Conservation (phyloP, 768 basidiomycete genomes). For the Tremella yokohamensis region DNA sequence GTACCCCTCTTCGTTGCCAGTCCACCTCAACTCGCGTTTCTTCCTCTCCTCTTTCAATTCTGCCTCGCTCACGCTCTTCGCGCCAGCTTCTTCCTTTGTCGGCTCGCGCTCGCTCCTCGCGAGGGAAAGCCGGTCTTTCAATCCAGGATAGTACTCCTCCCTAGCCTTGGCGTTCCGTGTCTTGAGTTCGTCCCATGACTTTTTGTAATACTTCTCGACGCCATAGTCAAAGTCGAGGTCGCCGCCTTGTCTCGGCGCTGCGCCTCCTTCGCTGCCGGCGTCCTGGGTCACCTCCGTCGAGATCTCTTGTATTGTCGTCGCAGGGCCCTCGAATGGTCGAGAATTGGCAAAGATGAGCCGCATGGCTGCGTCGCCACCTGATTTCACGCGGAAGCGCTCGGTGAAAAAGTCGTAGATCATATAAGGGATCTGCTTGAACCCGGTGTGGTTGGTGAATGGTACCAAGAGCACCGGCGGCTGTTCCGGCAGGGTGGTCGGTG, state of each 20-base stretch:
- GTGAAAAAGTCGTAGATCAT: constrained; percentile 95
- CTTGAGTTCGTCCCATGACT: constrained; percentile 39
- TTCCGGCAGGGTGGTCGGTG: constrained; percentile 62
- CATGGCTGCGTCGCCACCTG: constrained; percentile 79
- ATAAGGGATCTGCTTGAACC: constrained; percentile 72
- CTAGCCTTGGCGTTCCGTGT: constrained; percentile 65
- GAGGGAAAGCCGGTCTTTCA: constrained; percentile 63
- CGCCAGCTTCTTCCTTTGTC: constrained; percentile 70
- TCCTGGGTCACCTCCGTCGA: neutral
- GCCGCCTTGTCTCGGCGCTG: constrained; percentile 17
- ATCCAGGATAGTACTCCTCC: constrained; percentile 68
- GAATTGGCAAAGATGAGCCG: constrained; percentile 63
- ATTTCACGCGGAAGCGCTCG: constrained; percentile 70
- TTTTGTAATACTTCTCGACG: constrained; percentile 66
- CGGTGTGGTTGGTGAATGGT: constrained; percentile 59
- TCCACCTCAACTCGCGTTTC: constrained; percentile 85
- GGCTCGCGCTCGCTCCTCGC: constrained; percentile 76
- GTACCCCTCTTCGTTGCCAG: constrained; percentile 74
- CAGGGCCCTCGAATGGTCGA: constrained; percentile 57
- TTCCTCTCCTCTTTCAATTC: constrained; percentile 82
- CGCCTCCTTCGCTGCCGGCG: neutral
- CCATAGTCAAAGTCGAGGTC: constrained; percentile 73
- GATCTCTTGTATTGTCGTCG: neutral
- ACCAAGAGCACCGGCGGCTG: constrained; percentile 66
- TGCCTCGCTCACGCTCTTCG: constrained; percentile 74